Evolutionary conservation across 2,329 filamentous ascomycete species (phyloP).

Genomic region (Colletotrichum lentis): DNA sequence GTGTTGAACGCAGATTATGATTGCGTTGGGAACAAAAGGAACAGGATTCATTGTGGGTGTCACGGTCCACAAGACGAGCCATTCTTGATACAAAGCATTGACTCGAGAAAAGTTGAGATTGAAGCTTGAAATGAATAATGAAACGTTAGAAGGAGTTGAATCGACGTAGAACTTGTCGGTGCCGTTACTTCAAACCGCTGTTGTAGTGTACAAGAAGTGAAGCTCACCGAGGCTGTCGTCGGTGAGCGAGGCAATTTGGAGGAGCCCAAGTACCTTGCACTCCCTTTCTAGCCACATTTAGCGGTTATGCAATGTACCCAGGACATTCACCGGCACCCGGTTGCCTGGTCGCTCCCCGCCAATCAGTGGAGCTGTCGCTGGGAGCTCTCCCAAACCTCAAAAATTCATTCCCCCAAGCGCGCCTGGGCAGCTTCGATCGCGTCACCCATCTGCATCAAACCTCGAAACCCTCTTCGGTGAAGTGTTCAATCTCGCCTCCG

Average conservation of each 20-base stretch:
- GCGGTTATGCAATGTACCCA: not conserved
- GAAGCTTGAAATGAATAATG: not conserved
- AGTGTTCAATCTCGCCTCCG: slow-evolving; percentile 18
- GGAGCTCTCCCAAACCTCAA: slow-evolving; percentile 36
- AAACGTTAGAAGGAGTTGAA: not conserved
- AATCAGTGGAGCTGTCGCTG: slow-evolving; percentile 38
- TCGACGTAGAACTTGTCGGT: not conserved
- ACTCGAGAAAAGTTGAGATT: too few relatives aligned
- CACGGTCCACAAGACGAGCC: too few relatives aligned
- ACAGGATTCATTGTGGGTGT: not conserved
- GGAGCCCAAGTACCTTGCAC: not conserved
- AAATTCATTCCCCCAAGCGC: slow-evolving; percentile 34
- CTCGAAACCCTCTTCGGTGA: slow-evolving; percentile 6
- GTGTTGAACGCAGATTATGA: not conserved
- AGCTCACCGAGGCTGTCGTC: slow-evolving; percentile 6
- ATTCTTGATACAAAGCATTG: too few relatives aligned
- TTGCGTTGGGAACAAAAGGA: not conserved
- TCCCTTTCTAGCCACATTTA: rapidly evolving
- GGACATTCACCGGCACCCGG: slow-evolving; percentile 8
- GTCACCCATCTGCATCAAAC: slow-evolving; percentile 1
- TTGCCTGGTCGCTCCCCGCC: slow-evolving; percentile 37
- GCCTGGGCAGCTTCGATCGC: slow-evolving; percentile 23
- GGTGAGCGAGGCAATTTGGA: slow-evolving; percentile 3
- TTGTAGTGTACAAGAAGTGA: not conserved
- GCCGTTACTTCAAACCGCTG: not conserved